Evolutionary conservation across 2,329 filamentous ascomycete genomes (phyloP), one percentile per base, ranked within the genome.

Genomic region (Aspergillus fumigatus): DNA sequence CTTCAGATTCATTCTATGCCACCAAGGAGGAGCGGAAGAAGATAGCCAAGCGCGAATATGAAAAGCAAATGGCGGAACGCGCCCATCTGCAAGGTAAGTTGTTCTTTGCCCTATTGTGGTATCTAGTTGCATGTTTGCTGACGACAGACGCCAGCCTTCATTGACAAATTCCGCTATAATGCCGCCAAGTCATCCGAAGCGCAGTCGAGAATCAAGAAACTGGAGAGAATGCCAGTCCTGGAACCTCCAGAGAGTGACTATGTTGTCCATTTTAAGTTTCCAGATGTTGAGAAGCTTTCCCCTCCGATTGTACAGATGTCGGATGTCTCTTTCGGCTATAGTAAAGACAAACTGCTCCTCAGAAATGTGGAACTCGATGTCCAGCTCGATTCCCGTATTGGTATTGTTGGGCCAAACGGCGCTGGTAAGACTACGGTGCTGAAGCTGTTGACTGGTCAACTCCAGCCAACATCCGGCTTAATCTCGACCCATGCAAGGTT

Each of bases 101-200:
- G 48, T 50, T 52, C 47, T 14, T 25, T 35, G 19, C 9, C 14
- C 17, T 25, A 38, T 35, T 11, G 45, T 19, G n/a, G 17, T 62
- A 35, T 41, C 10, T 48, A 0, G 4, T 48, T 19, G n/a, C 25
- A 27, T 26, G 45, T 53, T 19, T 55, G 27, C 56, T 62, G 51
- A 66, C 51, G 6, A 27, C 26, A 21, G 21, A 25, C 19, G 50
- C 38, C 38, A 77, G 88, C 90, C 27, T 99, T 99, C 77, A 99
- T 99, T 78, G 94, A 99, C 83, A 99, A 99, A 78, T 99, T 99
- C 83, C 87, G 94, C 53, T 99, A 99, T 83, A 99, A 99, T 72
- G 94, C 94, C 27, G 94, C 93, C 69, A 99, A 99, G 76, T 97
- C 94, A 0, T 96, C 93, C 8, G 94, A 99, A 80, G 94, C 94